phyloP scores from a whole-genome alignment of 73 alveolate species.

The Tetrahymena malaccensis region DNA sequence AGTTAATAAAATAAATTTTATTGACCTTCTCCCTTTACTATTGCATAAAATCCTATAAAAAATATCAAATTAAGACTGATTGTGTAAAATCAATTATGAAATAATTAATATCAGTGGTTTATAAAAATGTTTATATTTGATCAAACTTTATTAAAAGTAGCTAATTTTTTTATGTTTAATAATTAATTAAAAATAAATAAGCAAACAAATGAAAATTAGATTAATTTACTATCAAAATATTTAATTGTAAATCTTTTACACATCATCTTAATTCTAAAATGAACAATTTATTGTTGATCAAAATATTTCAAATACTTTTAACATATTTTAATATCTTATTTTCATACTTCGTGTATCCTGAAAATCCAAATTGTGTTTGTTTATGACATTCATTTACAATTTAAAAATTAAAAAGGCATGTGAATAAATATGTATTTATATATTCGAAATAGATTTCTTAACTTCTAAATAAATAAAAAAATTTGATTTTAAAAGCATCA shows the following conservation, averaged over 20 bases:
- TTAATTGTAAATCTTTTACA: neutral
- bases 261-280: neutral
- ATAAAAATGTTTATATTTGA: neutral
- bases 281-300: neutral
- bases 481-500: too few species aligned
- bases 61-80: neutral
- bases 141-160: neutral
- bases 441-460: too few species aligned
- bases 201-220: too few species aligned
- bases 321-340: neutral
- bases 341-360: neutral
- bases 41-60: neutral
- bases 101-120: neutral
- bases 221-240: neutral
- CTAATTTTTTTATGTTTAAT: neutral
- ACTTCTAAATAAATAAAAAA: too few species aligned
- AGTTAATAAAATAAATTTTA: neutral
- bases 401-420: too few species aligned
- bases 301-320: too few species aligned
- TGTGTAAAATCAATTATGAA: too few species aligned
- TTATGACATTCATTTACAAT: too few species aligned
- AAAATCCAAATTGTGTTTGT: too few species aligned
- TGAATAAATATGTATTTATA: too few species aligned
- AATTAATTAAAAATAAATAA: too few species aligned
- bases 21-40: neutral